These are phyloP conservation scores for Luffa acutangula DNA, from an alignment of 306 rosid genomes.

Conservation along the genomic window DNA sequence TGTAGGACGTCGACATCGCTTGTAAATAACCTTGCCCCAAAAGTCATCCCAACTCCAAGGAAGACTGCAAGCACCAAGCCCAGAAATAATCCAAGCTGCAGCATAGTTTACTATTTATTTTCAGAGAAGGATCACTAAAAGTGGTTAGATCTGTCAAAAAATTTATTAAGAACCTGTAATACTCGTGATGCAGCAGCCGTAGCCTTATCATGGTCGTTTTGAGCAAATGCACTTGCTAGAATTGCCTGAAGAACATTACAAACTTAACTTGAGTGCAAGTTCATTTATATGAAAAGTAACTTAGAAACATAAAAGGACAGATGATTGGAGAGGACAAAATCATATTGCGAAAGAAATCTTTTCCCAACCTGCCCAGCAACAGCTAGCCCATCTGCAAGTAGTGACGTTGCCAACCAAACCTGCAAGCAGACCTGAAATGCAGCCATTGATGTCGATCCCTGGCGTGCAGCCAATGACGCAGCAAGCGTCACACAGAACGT, in stretches of 20 bases:
- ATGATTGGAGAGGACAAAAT: neutral
- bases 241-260: slow-evolving; percentile 43
- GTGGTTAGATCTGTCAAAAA: neutral
- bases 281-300: neutral
- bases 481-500: slow-evolving; percentile 93
- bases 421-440: slow-evolving; percentile 96
- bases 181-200: slow-evolving; percentile 65
- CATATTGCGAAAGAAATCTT: neutral
- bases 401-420: slow-evolving; percentile 88
- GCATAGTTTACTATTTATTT: neutral
- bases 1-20: slow-evolving; percentile 48
- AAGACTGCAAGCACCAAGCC: slow-evolving; percentile 57
- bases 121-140: neutral
- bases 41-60: slow-evolving; percentile 63
- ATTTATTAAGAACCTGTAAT: slow-evolving; percentile 37
- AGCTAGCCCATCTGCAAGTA: slow-evolving; percentile 92
- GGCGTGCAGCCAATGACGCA: slow-evolving; percentile 85
- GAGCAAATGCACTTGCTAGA: slow-evolving; percentile 91
- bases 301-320: neutral
- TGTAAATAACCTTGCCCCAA: slow-evolving; percentile 74
- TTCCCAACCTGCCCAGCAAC: slow-evolving; percentile 90
- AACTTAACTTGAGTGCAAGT: neutral
- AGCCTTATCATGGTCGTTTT: slow-evolving; percentile 66
- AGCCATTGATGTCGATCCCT: slow-evolving; percentile 85
- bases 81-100: slow-evolving; percentile 79